Base-by-base conservation (phyloP, 2,329 filamentous ascomycete genomes). In the Aspergillus proliferans region DNA sequence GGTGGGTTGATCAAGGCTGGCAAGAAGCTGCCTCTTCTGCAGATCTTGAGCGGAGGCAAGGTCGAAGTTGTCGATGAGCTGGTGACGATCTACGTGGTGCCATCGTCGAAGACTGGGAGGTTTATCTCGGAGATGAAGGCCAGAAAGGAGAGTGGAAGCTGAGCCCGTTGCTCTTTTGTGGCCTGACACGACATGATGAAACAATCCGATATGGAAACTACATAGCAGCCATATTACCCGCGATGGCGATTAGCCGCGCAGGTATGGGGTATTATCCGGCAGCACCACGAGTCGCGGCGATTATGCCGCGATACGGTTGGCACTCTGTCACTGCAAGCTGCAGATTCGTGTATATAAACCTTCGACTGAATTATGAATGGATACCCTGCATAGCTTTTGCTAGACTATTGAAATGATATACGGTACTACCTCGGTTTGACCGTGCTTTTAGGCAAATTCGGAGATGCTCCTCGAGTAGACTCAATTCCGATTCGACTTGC, bases 1-100 rank as follows among this genome's bases (percentile, higher is more conserved):
- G 90, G 90, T 0, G 90, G 91, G 0, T 68, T 98, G 60, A 82
- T 95, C 61, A 96, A 95, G 73, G 84, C 91, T 19, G 92, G 93
- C 43, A 91, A 88, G 79, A 93, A 92, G 64, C 78, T 93, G 55
- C 76, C 82, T 18, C 68, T 97, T 58, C 69, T 89, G 45, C 87
- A 89, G 73, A 80, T 92, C 26, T 70, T 97, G 54, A 76, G 76
- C 7, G 82, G 81, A 7, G 89, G 87, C 6, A 90, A 86, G 62
- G 82, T 94, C 6, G 91, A 95, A 71, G 78, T 98, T 8, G 83
- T 95, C 43, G 92, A 98, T 70, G 86, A 88, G 26, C 71, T 97
- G 54, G 81, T 97, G 21, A 83, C 77, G 63, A 82, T 98, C 26
- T 90, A 88, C 64, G 82, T 97, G 1, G 77, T 98, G 55, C 92